A percentile compares a stretch with the other conserved stretches of the same genome.
These are phyloP conservation scores for Saccharum spontaneum DNA, from an alignment of 176 grass and related monocot genomes.

Conservation along the genomic window DNA sequence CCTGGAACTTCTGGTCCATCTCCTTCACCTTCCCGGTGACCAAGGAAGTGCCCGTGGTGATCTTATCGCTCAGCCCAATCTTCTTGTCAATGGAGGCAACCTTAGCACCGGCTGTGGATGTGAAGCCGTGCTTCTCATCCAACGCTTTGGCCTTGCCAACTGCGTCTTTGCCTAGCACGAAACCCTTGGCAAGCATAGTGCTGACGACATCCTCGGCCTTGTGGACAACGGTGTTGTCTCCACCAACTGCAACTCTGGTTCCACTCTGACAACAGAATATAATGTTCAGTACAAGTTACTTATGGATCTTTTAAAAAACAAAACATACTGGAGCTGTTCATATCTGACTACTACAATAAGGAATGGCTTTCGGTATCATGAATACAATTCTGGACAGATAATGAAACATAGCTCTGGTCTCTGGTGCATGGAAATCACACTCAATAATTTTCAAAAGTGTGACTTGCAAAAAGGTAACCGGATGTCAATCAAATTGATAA, in stretches of 20 bases:
- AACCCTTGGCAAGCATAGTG: constrained; percentile 90
- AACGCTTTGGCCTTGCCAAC: constrained; percentile 71
- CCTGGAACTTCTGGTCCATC: constrained; percentile 86
- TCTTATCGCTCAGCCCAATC: constrained; percentile 83
- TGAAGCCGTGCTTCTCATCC: constrained; percentile 73
- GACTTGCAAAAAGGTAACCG: too few species aligned
- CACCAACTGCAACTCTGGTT: constrained; percentile 39
- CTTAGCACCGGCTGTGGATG: constrained; percentile 75
- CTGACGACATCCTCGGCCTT: constrained; percentile 93
- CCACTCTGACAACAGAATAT: constrained; percentile 33
- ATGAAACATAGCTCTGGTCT: too few species aligned
- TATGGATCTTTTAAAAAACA: neutral
- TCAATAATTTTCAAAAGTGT: too few species aligned
- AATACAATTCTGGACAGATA: constrained; percentile 10
- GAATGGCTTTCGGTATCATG: neutral
- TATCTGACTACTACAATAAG: neutral
- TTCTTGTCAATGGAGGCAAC: constrained; percentile 78
- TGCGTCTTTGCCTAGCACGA: constrained; percentile 73
- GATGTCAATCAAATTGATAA: too few species aligned
- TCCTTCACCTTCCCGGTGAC: constrained; percentile 81
- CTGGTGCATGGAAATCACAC: too few species aligned
- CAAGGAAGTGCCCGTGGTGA: constrained; percentile 57
- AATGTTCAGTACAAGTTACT: neutral
- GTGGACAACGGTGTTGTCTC: constrained; percentile 53
- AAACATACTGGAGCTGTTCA: neutral